Evolutionary conservation across 169 alveolate genomes (phyloP), one percentile per base, ranked within the genome.

Genomic region (Eimeria tenella): DNA sequence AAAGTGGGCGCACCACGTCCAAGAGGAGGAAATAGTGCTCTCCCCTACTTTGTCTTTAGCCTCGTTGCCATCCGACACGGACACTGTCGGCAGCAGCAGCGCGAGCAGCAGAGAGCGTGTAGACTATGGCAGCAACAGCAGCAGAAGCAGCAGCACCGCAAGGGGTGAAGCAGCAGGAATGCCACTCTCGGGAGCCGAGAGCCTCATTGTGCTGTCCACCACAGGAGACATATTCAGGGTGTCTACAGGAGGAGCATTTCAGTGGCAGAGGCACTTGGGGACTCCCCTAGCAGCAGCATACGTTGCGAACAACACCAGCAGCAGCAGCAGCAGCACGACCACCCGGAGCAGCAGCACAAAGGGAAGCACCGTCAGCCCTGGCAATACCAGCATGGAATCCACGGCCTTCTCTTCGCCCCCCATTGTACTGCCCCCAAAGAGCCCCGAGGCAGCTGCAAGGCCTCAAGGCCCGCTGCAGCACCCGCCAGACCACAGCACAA

Each of bases 161-260:
- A n/a, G 15, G 19, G 84, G 58, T 6, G 70, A 19, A 10, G 73
- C 70, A 81, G 74, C 75, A 23, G 90, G 21, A 56, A 52, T 53
- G 15, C 10, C 17, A 19, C 75, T 58, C 0, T 53, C 90, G 10
- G 90, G 70, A 5, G 90, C 70, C 9, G 90, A 88, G 77, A 88
- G 88, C 53, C 87, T 88, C 62, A 88, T 88, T 15, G 94, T 88
- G 53, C 87, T 88, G 25, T 52, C 94, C 10, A 58, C 82, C 25
- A 88, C 94, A 53, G 94, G 94, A 5, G 94, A 88, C 87, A n/a
- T 88, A 15, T 88, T 70, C 62, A 75, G 68, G 53, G 94, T 88
- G 56, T 70, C 94, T n/a, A 88, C 94, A 21, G 68, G 68, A n/a
- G 94, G 94, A 1, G 55, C 94, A 21, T 88, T 88, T 50, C 52